Evolutionary conservation across 768 basidiomycete species (phyloP), one percentile per base, ranked within the genome.

Genomic region (Leccinellum albellum): DNA sequence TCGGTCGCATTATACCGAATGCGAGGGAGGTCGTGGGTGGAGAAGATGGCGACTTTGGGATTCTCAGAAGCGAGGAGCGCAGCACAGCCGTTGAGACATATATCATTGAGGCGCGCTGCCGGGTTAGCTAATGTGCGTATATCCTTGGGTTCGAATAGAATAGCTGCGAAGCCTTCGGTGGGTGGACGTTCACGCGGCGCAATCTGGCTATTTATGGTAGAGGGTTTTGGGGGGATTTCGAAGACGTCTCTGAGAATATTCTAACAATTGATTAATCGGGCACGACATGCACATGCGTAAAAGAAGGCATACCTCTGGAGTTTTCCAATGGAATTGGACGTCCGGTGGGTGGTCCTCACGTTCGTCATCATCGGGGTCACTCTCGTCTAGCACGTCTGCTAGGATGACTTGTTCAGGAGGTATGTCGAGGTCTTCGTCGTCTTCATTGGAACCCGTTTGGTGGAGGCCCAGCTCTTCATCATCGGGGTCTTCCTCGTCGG

Each of bases 21-120:
- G 12, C n/a, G 6, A 0, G 29, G 33, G 2, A 57, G 52, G 23
- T 57, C 13, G 7, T 57, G 53, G 0, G 29, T 57, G 10, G 60
- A 58, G 6, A 66, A 50, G 1, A 66, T 26, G 26, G 63, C 52
- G 17, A 51, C 13, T 24, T 28, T 6, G 17, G 31, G 2, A 17
- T 8, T 9, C 29, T 49, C 9, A 0, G 53, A 54, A 35, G 46
- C 5, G 5, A 4, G 5, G 28, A 28, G 28, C 40, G 24, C 23
- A 7, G 58, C 51, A 12, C 64, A 66, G 1, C 56, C 51, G 2
- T 66, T 66, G 2, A 66, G 26, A 13, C 55, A 59, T 0, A 10
- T 32, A 6, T 31, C 29, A 6, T 31, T 31, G 29, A 31, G 58
- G 1, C 2, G 14, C 4, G n/a, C 28, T 2, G 47, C 48, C 0